Evolutionary conservation across 2,329 filamentous ascomycete species (phyloP).

Genomic region (Macrophomina phaseolina): DNA sequence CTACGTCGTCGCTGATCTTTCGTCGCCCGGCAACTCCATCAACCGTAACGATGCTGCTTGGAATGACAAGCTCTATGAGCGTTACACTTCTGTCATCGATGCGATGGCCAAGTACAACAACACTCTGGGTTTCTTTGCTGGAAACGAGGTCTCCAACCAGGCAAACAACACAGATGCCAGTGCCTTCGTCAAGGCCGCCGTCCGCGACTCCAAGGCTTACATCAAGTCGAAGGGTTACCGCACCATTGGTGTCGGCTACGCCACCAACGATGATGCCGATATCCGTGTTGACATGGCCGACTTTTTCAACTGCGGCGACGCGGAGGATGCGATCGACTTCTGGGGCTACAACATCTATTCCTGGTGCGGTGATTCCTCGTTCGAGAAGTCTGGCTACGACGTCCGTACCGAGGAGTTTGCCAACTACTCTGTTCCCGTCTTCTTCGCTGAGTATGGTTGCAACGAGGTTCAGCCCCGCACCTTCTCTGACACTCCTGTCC

Average conservation of each 20-base stretch:
- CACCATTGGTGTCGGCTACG: slow-evolving; percentile 87
- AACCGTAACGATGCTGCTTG: slow-evolving; percentile 79
- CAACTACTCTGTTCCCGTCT: slow-evolving; percentile 89
- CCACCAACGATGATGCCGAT: slow-evolving; percentile 86
- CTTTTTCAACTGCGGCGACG: slow-evolving; percentile 90
- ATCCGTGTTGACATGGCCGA: slow-evolving; percentile 83
- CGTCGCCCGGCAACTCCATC: slow-evolving; percentile 82
- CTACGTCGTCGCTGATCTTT: slow-evolving; percentile 92
- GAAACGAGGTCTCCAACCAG: slow-evolving; percentile 94
- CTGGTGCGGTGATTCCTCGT: slow-evolving; percentile 90
- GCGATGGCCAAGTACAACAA: slow-evolving; percentile 83
- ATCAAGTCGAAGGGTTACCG: slow-evolving; percentile 82
- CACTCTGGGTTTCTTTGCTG: slow-evolving; percentile 95
- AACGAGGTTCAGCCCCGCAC: slow-evolving; percentile 74
- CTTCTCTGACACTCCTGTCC: slow-evolving; percentile 83
- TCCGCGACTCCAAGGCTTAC: slow-evolving; percentile 94
- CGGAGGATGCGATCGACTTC: slow-evolving; percentile 78
- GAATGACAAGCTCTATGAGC: slow-evolving; percentile 77
- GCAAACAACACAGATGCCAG: slow-evolving; percentile 87
- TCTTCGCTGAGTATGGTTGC: slow-evolving; percentile 99
- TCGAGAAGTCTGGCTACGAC: slow-evolving; percentile 77
- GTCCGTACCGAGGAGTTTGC: slow-evolving; percentile 84
- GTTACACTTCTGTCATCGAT: slow-evolving; percentile 86
- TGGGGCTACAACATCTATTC: slow-evolving; percentile 99
- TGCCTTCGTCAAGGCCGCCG: slow-evolving; percentile 95